Percentiles rank a stretch among this genome's conserved stretches.
Evolutionary conservation across 1,284 basidiomycete species (phyloP).

Genomic region (Rhodotorula sp.): DNA sequence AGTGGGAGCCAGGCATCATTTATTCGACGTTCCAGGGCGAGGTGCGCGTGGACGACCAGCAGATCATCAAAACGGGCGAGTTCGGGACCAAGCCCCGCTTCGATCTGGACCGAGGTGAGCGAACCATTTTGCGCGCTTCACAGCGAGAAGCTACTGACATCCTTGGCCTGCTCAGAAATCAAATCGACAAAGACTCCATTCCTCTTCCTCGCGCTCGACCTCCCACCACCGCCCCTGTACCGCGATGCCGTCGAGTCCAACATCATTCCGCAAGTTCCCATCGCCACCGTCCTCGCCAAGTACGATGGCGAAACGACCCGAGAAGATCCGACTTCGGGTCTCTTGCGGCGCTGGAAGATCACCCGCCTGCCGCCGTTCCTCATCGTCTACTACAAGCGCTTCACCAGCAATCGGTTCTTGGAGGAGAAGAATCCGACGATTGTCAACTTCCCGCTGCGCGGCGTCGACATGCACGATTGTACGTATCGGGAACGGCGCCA

Average conservation of each 20-base stretch:
- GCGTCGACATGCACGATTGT: slow-evolving; percentile 89
- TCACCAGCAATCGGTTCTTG: slow-evolving; percentile 96
- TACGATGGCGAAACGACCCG: slow-evolving; percentile 83
- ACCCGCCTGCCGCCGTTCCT: slow-evolving; percentile 85
- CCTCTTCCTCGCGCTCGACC: slow-evolving; percentile 89
- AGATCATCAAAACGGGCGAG: slow-evolving; percentile 70
- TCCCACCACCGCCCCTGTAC: slow-evolving; percentile 93
- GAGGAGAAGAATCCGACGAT: slow-evolving; percentile 99
- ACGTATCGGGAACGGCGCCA: slow-evolving; percentile 49
- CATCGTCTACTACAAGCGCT: slow-evolving; percentile 93
- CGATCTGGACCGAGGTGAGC: slow-evolving; percentile 81
- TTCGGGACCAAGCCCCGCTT: slow-evolving; percentile 60
- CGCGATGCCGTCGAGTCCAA: slow-evolving; percentile 95
- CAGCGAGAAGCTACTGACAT: too few species aligned
- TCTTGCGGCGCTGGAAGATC: slow-evolving; percentile 84
- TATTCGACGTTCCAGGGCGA: slow-evolving; percentile 94
- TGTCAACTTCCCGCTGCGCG: slow-evolving; percentile 91
- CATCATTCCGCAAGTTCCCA: slow-evolving; percentile 95
- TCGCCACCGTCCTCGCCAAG: slow-evolving; percentile 88
- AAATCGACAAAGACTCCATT: slow-evolving; percentile 85
- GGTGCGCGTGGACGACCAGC: slow-evolving; percentile 87
- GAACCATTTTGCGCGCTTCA: too few species aligned
- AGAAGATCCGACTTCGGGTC: slow-evolving; percentile 70
- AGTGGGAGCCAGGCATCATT: slow-evolving; percentile 65
- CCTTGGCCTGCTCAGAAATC: slow-evolving; percentile 61